Evolutionary conservation across 495 filamentous ascomycete genomes (phyloP), one percentile per base, ranked within the genome.

Genomic region (Hypoxylon intermedium): DNA sequence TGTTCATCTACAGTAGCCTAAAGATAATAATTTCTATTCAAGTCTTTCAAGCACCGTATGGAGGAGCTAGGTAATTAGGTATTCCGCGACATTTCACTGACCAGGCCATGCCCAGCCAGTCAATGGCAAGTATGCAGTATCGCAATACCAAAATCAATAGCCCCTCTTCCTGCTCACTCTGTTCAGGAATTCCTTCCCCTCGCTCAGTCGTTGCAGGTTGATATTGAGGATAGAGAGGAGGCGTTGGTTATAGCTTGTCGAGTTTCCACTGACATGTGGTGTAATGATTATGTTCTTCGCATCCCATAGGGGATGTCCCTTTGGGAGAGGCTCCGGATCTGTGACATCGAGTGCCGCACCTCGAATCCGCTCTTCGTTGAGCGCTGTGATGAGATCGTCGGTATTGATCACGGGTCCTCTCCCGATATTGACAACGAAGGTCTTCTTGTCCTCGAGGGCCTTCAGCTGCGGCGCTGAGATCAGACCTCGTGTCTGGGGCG

Each of bases 341-440:
- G 91, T 90, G 0, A 96, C 92, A 74, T 97, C 92, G 34, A 96
- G 70, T 38, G 90, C 90, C 7, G 91, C 84, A 16, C 90, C 91
- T 21, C 84, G 78, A 42, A 97, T 72, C 13, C 77, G 79, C 1
- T 73, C 81, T 5, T 74, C 69, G 52, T 87, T 77, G 9, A 91
- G 72, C 2, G 90, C 85, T 0, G 73, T 75, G 9, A 93, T 75
- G 21, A 96, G 67, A 3, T 84, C 89, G 11, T 83, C 80, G 41
- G 90, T 86, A 43, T 91, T 79, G 37, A 96, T 75, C 26, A 93
- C 84, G 11, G 77, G 77, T 0, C 92, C 92, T 0, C 92, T 80
- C 0, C 86, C 82, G 46, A 96, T 89, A 61, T 96, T 96, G 5
- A 82, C 83, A 4, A 95, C 54, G 49, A 85, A 90, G 0, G 85